Base-by-base conservation (phyloP, 225 moss, liverwort and hornwort genomes). In the Polytrichum formosum region DNA sequence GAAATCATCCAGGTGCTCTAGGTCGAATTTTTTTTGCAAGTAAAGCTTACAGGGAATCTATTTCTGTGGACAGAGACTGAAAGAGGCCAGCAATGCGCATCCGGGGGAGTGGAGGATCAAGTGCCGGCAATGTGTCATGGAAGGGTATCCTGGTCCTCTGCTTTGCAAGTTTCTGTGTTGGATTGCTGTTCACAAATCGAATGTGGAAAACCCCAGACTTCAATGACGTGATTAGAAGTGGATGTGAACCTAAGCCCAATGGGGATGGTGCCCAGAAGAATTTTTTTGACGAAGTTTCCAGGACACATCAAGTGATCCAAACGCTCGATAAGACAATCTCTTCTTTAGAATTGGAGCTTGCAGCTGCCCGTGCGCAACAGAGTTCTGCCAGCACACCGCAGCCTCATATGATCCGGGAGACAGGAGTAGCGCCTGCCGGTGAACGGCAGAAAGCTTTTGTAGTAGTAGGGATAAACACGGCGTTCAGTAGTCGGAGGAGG, bases 391-490 rank as follows among this genome's bases (percentile, higher is more conserved):
- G 54, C 26, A 78, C 74, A 61, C 81, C 85, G 18, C 85, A 75
- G 31, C 77, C 79, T 21, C 75, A 60, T 30, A 46, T 72, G 64
- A 76, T 58, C 0, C 56, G 58, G 18, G 69, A 76, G 67, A 75
- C 84, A 18, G 67, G 63, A 7, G 82, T 82, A 66, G 90, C 70
- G 26, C 73, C 76, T 27, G 27, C 30, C 1, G 89, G 70, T 64
- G 91, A 83, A 20, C 79, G 82, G 29, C 89, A 80, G 65, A 94
- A 83, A 81, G 96, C 90, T 22, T 97, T 97, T 54, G 83, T 94
- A 53, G 92, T 94, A 28, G 90, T 97, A 33, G 96, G 96, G 18
- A 91, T 97, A 75, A 97, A 97, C 63, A 97, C 96, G n/a, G 96
- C 96, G 5, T 97, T 97, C 76, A 97, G 94, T 77, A 94, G 94